These are phyloP conservation scores for Cladosporium sphaerospermum DNA, from an alignment of 2,329 filamentous ascomycete genomes.

Conservation along the genomic window DNA sequence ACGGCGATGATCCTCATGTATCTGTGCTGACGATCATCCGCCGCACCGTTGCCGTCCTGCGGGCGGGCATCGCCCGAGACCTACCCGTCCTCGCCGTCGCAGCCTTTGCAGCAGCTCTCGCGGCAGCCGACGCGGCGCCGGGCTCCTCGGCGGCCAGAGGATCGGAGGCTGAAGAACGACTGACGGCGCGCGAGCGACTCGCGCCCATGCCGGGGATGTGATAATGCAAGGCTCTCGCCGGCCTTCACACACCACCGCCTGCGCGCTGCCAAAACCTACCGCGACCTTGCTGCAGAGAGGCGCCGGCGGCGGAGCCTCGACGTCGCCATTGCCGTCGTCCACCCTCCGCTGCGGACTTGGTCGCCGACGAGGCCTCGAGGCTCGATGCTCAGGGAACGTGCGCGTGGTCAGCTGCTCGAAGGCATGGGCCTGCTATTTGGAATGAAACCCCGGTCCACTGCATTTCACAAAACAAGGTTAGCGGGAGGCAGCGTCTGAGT, in stretches of 20 bases:
- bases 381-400: conserved; percentile 2
- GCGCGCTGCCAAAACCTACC: too few relatives aligned
- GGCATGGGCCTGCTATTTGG: conserved; percentile 7
- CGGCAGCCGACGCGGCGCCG: too few relatives aligned
- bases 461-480: conserved; percentile 3
- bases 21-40: conserved; percentile 28
- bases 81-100: too few relatives aligned
- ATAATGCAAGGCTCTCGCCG: conserved; percentile 1
- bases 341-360: conserved; percentile 4
- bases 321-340: not conserved
- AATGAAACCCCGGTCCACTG: conserved; percentile 10
- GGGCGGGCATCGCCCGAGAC: not conserved
- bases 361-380: not conserved
- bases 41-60: conserved; percentile 15
- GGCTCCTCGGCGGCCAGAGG: too few relatives aligned
- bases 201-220: not conserved
- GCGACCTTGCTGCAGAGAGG: too few relatives aligned
- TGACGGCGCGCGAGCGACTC: not conserved
- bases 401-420: conserved; percentile 9
- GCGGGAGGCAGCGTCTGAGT: not conserved
- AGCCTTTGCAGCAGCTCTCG: too few relatives aligned
- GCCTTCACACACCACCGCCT: not conserved
- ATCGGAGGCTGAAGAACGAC: conserved; percentile 1
- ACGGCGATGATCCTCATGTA: conserved; percentile 26
- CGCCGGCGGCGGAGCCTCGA: too few relatives aligned